Conservation (phyloP, 1,139 yeast genomes). For the Saccharomyces hybrid region DNA sequence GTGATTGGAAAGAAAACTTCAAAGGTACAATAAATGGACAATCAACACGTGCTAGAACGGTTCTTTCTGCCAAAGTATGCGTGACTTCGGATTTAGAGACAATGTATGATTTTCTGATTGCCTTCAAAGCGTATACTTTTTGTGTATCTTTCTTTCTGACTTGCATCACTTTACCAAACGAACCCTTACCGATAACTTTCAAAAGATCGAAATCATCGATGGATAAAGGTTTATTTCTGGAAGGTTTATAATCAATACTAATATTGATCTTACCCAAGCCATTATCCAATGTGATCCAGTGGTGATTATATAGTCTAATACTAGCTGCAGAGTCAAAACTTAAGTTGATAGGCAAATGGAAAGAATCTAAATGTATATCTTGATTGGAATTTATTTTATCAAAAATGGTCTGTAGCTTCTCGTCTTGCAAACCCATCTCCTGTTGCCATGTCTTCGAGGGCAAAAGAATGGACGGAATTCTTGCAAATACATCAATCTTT, state of each 20-base stretch:
- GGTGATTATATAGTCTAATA: conserved; percentile 41
- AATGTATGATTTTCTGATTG: conserved; percentile 87
- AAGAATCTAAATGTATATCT: conserved; percentile 36
- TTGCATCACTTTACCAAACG: conserved; percentile 98
- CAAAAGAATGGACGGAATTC: conserved; percentile 62
- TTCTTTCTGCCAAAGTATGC: conserved; percentile 92
- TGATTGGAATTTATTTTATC: conserved; percentile 34
- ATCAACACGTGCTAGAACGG: conserved; percentile 85
- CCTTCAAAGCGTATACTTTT: conserved; percentile 88
- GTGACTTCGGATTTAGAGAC: conserved; percentile 92
- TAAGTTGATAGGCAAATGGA: conserved; percentile 33
- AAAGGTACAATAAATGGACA: conserved; percentile 98
- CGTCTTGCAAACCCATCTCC: conserved; percentile 23
- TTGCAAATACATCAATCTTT: conserved; percentile 65
- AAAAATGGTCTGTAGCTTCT: conserved; percentile 30
- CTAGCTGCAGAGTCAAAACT: conserved; percentile 35
- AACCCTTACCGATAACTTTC: conserved; percentile 95
- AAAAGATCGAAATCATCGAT: conserved; percentile 89
- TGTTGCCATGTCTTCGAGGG: conserved; percentile 40
- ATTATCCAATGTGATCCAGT: conserved; percentile 36
- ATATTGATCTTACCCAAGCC: conserved; percentile 44
- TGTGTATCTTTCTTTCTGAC: conserved; percentile 92
- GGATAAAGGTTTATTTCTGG: conserved; percentile 59
- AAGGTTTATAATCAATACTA: conserved; percentile 73
- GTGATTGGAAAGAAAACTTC: conserved; percentile 93